A percentile compares a stretch with the other conserved stretches of the same genome.
Conservation (phyloP, 2,329 filamentous ascomycete genomes). For the Akanthomyces dipterigenus region DNA sequence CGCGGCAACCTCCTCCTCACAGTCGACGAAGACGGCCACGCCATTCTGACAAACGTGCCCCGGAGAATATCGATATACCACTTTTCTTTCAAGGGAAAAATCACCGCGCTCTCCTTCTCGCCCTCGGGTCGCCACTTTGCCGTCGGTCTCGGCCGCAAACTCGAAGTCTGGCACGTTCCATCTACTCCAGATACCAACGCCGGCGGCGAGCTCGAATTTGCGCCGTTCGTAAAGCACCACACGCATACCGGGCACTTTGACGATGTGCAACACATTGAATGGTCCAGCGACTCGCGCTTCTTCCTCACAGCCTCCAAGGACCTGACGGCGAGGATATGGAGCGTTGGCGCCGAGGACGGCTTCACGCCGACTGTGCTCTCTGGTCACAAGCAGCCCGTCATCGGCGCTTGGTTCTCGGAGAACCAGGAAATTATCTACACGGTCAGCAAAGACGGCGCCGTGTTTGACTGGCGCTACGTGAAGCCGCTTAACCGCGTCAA, state of each 20-base stretch:
- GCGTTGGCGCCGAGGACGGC: slow-evolving; percentile 74
- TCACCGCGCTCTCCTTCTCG: slow-evolving; percentile 82
- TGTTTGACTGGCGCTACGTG: slow-evolving; percentile 89
- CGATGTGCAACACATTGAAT: slow-evolving; percentile 76
- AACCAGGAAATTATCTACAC: slow-evolving; percentile 96
- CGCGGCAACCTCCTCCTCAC: slow-evolving; percentile 87
- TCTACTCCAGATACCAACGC: slow-evolving; percentile 74
- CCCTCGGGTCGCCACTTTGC: slow-evolving; percentile 88
- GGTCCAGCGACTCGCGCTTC: slow-evolving; percentile 94
- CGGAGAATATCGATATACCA: slow-evolving; percentile 84
- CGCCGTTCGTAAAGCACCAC: slow-evolving; percentile 84
- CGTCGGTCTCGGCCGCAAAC: slow-evolving; percentile 75
- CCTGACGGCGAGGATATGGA: slow-evolving; percentile 91
- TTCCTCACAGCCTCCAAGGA: slow-evolving; percentile 90
- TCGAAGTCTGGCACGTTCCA: slow-evolving; percentile 95
- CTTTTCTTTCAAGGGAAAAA: slow-evolving; percentile 84
- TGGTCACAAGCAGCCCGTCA: slow-evolving; percentile 82
- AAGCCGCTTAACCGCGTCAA: slow-evolving; percentile 48
- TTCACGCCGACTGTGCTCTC: slow-evolving; percentile 86
- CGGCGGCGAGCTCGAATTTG: slow-evolving; percentile 84
- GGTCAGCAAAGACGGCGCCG: slow-evolving; percentile 91
- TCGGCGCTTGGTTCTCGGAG: slow-evolving; percentile 94
- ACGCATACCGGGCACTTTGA: slow-evolving; percentile 87
- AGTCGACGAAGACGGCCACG: slow-evolving; percentile 88
- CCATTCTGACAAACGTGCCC: slow-evolving; percentile 85